Evolutionary conservation across 2,329 filamentous ascomycete genomes (phyloP).

Genomic region (Hymenoscyphus salicellus): DNA sequence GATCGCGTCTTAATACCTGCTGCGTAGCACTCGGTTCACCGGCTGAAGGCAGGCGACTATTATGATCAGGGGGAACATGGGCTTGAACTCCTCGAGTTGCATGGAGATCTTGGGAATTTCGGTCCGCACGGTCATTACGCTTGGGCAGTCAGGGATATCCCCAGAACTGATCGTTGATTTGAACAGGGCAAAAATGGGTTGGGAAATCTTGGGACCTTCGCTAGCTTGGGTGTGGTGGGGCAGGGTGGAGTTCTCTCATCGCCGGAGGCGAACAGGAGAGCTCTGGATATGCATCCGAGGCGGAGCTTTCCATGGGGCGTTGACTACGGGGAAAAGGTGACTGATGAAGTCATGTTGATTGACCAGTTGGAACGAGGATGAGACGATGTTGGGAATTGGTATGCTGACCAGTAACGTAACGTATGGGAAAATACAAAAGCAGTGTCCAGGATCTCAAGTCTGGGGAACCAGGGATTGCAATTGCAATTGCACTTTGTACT

Average conservation of each 20-base stretch:
- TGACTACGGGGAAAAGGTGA: background rate
- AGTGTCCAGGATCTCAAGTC: background rate
- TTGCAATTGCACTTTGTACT: conserved; percentile 1
- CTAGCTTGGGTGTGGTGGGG: background rate
- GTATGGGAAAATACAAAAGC: background rate
- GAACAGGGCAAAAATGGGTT: background rate
- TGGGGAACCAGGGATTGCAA: background rate
- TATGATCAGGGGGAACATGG: background rate
- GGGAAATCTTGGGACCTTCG: background rate
- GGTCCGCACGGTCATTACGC: background rate
- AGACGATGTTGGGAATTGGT: no score
- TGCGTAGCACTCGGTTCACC: background rate
- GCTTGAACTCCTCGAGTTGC: background rate
- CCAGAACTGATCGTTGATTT: background rate
- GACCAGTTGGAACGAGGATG: no score
- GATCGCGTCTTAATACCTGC: conserved; percentile 4
- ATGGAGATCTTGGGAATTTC: background rate
- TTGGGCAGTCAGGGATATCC: background rate
- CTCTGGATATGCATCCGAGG: background rate
- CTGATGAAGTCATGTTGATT: no score
- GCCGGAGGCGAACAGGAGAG: background rate
- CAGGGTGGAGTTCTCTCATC: background rate
- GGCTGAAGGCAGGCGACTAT: background rate
- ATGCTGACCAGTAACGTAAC: no score
- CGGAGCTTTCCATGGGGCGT: background rate